A percentile compares a stretch with the other conserved stretches of the same genome.
Conservation (phyloP, 2,329 filamentous ascomycete species). For the Aaosphaeria pasadenensis region DNA sequence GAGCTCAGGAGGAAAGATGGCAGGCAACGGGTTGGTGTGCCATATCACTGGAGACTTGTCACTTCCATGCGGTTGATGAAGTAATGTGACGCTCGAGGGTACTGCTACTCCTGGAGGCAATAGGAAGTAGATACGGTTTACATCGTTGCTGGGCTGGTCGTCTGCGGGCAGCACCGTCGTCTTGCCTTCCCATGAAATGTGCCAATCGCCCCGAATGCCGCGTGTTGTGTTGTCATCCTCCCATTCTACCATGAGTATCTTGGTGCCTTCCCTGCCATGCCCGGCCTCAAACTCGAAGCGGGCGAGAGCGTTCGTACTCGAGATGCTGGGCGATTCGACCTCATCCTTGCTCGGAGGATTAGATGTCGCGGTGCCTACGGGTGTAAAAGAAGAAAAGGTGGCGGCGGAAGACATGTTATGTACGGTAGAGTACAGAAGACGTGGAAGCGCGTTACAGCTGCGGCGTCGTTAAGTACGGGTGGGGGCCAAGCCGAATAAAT, state of each 20-base stretch:
- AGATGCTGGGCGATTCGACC: constrained; percentile 47
- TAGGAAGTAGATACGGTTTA: constrained; percentile 74
- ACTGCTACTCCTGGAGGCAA: constrained; percentile 70
- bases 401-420: constrained; percentile 31
- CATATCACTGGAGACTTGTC: constrained; percentile 46
- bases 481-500: constrained; percentile 31
- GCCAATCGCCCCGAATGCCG: constrained; percentile 59
- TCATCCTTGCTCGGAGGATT: constrained; percentile 33
- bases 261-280: constrained; percentile 77
- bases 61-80: constrained; percentile 47
- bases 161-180: constrained; percentile 65
- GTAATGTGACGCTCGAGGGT: constrained; percentile 69
- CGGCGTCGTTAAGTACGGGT: constrained; percentile 27
- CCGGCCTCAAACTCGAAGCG: constrained; percentile 84
- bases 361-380: constrained; percentile 40
- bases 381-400: constrained; percentile 36
- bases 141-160: constrained; percentile 51
- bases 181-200: constrained; percentile 82
- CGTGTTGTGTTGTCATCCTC: constrained; percentile 58
- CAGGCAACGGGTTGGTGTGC: constrained; percentile 75
- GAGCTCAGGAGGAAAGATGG: constrained; percentile 78
- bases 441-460: constrained; percentile 22
- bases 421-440: constrained; percentile 16
- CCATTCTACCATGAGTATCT: constrained; percentile 94
- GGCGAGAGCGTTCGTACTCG: constrained; percentile 61